Conservation (phyloP, 2,329 filamentous ascomycete genomes). For the Talaromyces sp. region DNA sequence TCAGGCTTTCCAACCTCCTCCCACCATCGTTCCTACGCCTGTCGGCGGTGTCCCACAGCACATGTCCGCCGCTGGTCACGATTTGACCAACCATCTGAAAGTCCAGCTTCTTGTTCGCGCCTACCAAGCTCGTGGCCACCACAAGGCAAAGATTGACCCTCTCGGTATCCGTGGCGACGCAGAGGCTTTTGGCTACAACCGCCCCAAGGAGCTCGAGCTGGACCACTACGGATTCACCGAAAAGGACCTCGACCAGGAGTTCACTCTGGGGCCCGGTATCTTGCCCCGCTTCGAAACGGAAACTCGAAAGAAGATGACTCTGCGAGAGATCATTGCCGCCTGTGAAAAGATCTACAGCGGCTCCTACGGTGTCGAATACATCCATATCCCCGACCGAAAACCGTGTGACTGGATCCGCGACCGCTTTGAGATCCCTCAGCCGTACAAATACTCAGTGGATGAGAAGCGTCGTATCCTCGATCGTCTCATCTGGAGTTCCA, state of each 20-base stretch:
- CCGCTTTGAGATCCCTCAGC: constrained; percentile 85
- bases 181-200: constrained; percentile 76
- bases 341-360: constrained; percentile 97
- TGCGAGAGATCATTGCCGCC: constrained; percentile 85
- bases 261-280: constrained; percentile 88
- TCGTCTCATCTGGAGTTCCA: constrained; percentile 96
- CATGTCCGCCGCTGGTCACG: constrained; percentile 66
- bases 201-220: constrained; percentile 86
- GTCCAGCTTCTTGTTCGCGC: constrained; percentile 95
- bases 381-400: constrained; percentile 94
- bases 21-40: constrained; percentile 79
- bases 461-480: constrained; percentile 98
- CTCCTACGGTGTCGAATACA: constrained; percentile 96
- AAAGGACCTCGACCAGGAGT: constrained; percentile 87
- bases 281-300: constrained; percentile 88
- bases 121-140: constrained; percentile 95
- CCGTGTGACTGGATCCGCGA: constrained; percentile 98
- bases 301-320: constrained; percentile 87
- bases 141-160: constrained; percentile 97
- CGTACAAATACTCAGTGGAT: constrained; percentile 96
- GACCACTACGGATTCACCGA: constrained; percentile 95
- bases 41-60: constrained; percentile 71
- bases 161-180: constrained; percentile 86
- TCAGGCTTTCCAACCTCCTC: constrained; percentile 92
- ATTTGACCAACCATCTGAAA: constrained; percentile 94